Base-by-base conservation (phyloP, 2,329 filamentous ascomycete genomes). In the Apiospora hydei region DNA sequence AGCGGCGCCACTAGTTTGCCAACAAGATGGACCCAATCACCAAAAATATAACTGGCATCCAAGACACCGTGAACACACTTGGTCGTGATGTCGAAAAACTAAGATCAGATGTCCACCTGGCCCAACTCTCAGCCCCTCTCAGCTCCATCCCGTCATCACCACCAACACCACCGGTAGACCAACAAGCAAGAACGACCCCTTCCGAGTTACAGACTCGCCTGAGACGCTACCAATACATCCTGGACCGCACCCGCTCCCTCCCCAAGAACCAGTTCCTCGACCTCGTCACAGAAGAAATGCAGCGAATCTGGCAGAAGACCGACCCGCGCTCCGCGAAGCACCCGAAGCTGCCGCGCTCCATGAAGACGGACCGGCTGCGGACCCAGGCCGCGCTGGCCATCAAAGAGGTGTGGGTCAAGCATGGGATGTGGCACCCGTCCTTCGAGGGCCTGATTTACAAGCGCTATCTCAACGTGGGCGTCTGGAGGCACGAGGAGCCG, bases 231-330 rank as follows among this genome's bases (percentile, higher is more conserved):
- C 53, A 61, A 21, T n/a, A 61, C 53, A 61, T 61, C 18, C 18
- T 61, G 18, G 53, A 61, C 53, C 53, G 53, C 53, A 61, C 53
- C 18, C 30, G 53, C 2, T 61, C 53, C 53, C 30, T 61, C 8
- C 53, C 53, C 18, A 61, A 61, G 30, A 61, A 61, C 53, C 53
- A 61, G 18, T 61, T 61, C 30, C 30, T 61, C 53, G 53, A 61
- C 30, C 30, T 61, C 6, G 30, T 61, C 16, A 16, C 38, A 1
- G 53, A 61, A 3, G 53, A 61, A 16, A 34, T 61, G 30, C 53
- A 61, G 30, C 30, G 30, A 18, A 38, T 61, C 30, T 61, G 53
- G 53, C 30, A n/a, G 11, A 21, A 49, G 18, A 26, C 21, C 3
- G 53, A 38, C 53, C 53, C 53, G 1, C 53, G 53, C 16, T n/a